Evolutionary conservation across 2,329 filamentous ascomycete genomes (phyloP), one percentile per base, ranked within the genome.

Genomic region (Stylonectria norvegica): DNA sequence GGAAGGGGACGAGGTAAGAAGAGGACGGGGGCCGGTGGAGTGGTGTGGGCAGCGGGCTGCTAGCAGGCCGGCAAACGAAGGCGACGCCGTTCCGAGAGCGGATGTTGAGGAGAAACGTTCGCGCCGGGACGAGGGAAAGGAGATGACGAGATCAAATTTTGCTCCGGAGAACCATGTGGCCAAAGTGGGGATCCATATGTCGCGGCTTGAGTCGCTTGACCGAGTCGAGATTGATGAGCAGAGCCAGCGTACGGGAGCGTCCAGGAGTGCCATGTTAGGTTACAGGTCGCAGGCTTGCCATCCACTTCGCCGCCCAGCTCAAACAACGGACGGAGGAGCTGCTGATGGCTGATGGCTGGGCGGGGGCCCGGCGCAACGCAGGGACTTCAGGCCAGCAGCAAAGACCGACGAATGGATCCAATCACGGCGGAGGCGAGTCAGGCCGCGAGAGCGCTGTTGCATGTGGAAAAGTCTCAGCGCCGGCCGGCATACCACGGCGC

Each of bases 131-230:
- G 20, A 34, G 20, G 42, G 40, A 55, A 50, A 48, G 48, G 53
- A 45, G 47, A 61, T 57, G 58, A 59, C 53, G 56, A 62, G 55
- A 56, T 51, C 45, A 52, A 52, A 50, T 50, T 54, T 51, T 50
- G 48, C 49, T 55, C 48, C 43, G 47, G 43, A 47, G 46, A 46
- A 52, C 51, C 55, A 56, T 55, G 53, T 50, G 50, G 50, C 47
- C 45, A 53, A 55, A 50, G 53, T 53, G 54, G 55, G 45, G 56
- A 54, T n/a, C n/a, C n/a, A n/a, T 52, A 41, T 48, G 30, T 48
- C 43, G 36, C 49, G 42, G 48, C 48, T 53, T 53, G 45, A 47
- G 36, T 49, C 40, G 48, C 48, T 53, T 53, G 45, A 47, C 45
- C 43, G 49, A 47, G 30, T 45, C 48, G 41, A 48, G 40, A 40